Percentiles rank a stretch among this genome's conserved stretches.
phyloP scores from a whole-genome alignment of 1,284 basidiomycete genomes.

The Schizopora paradoxa region DNA sequence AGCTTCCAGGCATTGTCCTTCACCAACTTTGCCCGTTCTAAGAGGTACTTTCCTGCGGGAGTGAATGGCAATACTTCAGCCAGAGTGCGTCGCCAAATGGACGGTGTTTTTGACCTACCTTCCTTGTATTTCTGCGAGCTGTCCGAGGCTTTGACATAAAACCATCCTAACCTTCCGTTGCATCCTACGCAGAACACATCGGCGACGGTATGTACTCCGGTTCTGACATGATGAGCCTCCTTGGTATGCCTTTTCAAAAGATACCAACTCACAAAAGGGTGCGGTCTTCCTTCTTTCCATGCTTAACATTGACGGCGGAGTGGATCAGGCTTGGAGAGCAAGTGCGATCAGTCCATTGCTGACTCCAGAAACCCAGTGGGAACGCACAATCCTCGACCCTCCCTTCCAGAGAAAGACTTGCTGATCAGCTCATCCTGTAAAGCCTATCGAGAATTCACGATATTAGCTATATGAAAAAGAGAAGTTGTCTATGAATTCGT shows the following conservation, averaged over 20 bases:
- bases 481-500: not conserved
- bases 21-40: slow-evolving; percentile 73
- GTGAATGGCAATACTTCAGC: too few species aligned
- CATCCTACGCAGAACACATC: slow-evolving; percentile 78
- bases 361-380: not conserved
- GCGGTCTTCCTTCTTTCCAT: slow-evolving; percentile 73
- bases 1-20: slow-evolving; percentile 78
- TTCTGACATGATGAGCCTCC: too few species aligned
- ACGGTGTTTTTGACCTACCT: too few species aligned
- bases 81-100: too few species aligned
- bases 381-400: slow-evolving; percentile 76
- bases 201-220: slow-evolving; percentile 78
- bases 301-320: slow-evolving; percentile 68
- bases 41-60: slow-evolving; percentile 73
- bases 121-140: slow-evolving; percentile 84
- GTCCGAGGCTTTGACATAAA: slow-evolving; percentile 77
- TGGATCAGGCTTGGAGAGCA: slow-evolving; percentile 57
- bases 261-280: slow-evolving; percentile 53
- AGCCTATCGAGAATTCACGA: not conserved
- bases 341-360: not conserved
- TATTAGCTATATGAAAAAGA: not conserved
- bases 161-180: slow-evolving; percentile 77
- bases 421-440: slow-evolving; percentile 78
- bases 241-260: too few species aligned
- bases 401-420: slow-evolving; percentile 80